Base-by-base conservation (phyloP, 441 rosid species). In the Rhodomyrtus psidioides region DNA sequence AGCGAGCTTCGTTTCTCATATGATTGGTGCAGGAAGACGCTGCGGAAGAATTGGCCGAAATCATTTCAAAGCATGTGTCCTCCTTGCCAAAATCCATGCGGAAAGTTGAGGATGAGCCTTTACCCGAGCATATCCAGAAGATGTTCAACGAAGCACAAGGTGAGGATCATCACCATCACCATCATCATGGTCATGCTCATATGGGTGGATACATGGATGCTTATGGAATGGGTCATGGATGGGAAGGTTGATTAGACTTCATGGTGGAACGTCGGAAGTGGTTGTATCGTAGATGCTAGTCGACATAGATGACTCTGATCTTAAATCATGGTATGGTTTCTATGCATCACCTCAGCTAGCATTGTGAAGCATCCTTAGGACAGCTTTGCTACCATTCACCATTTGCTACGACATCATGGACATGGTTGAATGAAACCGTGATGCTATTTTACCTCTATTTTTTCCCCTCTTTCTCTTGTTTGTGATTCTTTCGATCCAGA, bases 151-250 rank as follows among this genome's bases (percentile, higher is more conserved):
- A 93, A 89, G 95, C 93, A 81, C 89, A 88, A 84, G 91, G 82
- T 24, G 84, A 88, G 55, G 93, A 85, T 14, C 88, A 89, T 53
- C 92, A 92, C 75, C 86, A 90, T 21, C 88, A 85, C 55, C 85
- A 91, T 49, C 92, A 85, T 83, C 57, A 87, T 9, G 86, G 88
- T 83, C 88, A 86, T 54, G 59, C 39, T 44, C 84, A 70, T 16
- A 83, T 83, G 76, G 88, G 91, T 14, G 93, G 92, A 27, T 91
- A 90, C 86, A 88, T 88, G 94, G 91, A 93, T 87, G 93, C 98
- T 30, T 96, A 96, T 34, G 99, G 99, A 81, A 94, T 95, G 58
- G 96, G 98, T 84, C 91, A 92, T 76, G 94, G 91, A 83, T 92
- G 95, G 96, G 95, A 91, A 76, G 90, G 91, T 87, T 95, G 89